Evolutionary conservation across 2,329 filamentous ascomycete genomes (phyloP).

Genomic region (Colletotrichum tropicicola): DNA sequence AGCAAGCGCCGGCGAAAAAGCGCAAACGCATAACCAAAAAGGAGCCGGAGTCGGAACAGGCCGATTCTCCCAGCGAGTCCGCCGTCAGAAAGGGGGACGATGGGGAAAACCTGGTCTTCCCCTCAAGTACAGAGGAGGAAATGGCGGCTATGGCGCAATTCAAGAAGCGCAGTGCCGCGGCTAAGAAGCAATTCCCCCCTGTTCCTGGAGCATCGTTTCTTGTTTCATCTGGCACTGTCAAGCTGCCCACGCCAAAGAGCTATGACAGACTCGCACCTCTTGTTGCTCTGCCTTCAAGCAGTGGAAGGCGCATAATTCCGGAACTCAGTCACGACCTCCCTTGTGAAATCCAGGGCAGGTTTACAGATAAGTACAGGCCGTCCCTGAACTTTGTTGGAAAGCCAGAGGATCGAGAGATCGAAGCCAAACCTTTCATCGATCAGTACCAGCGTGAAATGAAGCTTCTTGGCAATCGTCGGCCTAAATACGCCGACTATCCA

Average conservation of each 20-base stretch:
- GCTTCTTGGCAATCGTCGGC: constrained; percentile 50
- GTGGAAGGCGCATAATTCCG: constrained; percentile 47
- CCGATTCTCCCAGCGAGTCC: constrained; percentile 41
- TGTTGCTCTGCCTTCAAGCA: constrained; percentile 50
- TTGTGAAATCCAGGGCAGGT: constrained; percentile 54
- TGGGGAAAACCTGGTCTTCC: constrained; percentile 37
- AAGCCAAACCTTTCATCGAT: constrained; percentile 49
- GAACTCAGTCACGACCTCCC: constrained; percentile 49
- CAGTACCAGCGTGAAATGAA: constrained; percentile 53
- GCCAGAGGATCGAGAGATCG: constrained; percentile 50
- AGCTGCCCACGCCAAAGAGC: constrained; percentile 53
- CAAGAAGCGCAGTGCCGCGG: constrained; percentile 45
- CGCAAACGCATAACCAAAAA: constrained; percentile 45
- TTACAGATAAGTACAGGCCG: constrained; percentile 51
- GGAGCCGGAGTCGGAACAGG: constrained; percentile 36
- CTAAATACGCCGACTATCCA: constrained; percentile 57
- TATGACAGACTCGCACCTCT: constrained; percentile 55
- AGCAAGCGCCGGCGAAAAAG: constrained; percentile 45
- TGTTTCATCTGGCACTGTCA: constrained; percentile 47
- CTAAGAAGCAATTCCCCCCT: constrained; percentile 47
- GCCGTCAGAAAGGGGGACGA: constrained; percentile 45
- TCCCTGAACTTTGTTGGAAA: constrained; percentile 46
- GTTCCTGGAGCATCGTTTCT: constrained; percentile 50
- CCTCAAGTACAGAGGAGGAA: constrained; percentile 33
- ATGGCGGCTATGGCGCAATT: constrained; percentile 46